phyloP scores from a whole-genome alignment of 2,329 filamentous ascomycete genomes.

The Rhynchosporium agropyri region DNA sequence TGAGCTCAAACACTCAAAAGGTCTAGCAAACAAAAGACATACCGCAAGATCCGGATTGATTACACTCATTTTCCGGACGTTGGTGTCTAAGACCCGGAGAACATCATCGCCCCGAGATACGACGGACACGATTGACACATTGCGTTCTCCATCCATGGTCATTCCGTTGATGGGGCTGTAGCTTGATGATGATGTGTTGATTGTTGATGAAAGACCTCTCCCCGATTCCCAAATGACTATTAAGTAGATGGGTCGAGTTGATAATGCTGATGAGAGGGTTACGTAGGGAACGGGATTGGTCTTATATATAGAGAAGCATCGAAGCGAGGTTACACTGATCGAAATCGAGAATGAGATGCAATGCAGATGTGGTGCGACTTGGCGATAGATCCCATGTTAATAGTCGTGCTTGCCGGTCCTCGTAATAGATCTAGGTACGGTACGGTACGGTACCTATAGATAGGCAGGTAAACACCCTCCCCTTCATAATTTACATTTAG shows the following conservation, averaged over 20 bases:
- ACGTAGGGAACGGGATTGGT: not conserved
- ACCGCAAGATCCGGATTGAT: constrained; percentile 17
- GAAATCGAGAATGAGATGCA: not conserved
- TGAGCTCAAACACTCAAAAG: not conserved
- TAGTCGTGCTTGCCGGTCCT: not conserved
- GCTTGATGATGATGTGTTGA: not conserved
- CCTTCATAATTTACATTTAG: too few relatives aligned
- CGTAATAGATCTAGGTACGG: not conserved
- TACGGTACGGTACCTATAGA: not conserved
- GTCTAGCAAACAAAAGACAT: not conserved
- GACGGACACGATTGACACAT: constrained; percentile 14
- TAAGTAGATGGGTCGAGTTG: not conserved
- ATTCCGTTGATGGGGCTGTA: not conserved
- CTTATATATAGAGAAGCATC: constrained; percentile 6
- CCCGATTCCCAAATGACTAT: too few relatives aligned
- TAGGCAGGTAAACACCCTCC: too few relatives aligned
- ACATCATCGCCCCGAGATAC: constrained; percentile 15
- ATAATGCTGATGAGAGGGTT: not conserved
- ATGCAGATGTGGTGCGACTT: not conserved
- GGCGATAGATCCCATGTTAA: not conserved
- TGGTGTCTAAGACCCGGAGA: constrained; percentile 16
- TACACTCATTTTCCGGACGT: constrained; percentile 21
- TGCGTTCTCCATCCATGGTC: constrained; percentile 26
- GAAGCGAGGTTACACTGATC: not conserved
- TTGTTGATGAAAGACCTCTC: too few relatives aligned